phyloP scores from a whole-genome alignment of 2,329 filamentous ascomycete species.

The Colletotrichum truncatum region DNA sequence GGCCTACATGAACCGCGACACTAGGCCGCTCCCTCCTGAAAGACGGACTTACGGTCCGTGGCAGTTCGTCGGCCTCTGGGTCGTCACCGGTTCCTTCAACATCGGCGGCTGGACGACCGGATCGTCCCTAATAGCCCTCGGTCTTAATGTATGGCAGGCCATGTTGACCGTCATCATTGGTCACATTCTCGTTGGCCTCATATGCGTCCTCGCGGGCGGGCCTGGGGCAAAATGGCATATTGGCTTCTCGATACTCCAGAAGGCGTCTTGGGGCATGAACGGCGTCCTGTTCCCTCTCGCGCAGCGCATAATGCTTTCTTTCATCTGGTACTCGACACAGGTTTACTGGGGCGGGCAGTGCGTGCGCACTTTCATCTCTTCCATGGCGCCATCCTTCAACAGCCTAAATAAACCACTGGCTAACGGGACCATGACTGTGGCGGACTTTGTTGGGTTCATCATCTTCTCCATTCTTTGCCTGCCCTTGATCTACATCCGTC shows the following conservation, averaged over 20 bases:
- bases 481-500: slow-evolving; percentile 37
- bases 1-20: slow-evolving; percentile 40
- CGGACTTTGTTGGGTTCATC: slow-evolving; percentile 35
- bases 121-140: slow-evolving; percentile 38
- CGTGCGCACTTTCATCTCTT: slow-evolving; percentile 33
- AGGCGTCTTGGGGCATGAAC: slow-evolving; percentile 37
- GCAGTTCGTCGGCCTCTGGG: slow-evolving; percentile 43
- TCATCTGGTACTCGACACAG: slow-evolving; percentile 38
- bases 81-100: slow-evolving; percentile 44
- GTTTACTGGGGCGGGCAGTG: slow-evolving; percentile 38
- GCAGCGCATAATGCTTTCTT: slow-evolving; percentile 35
- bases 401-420: slow-evolving; percentile 28
- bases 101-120: slow-evolving; percentile 44
- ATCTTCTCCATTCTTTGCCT: slow-evolving; percentile 36
- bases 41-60: slow-evolving; percentile 42
- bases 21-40: slow-evolving; percentile 38
- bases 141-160: slow-evolving; percentile 39
- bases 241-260: slow-evolving; percentile 38
- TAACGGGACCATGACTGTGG: slow-evolving; percentile 31
- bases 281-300: slow-evolving; percentile 38
- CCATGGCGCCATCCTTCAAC: slow-evolving; percentile 34
- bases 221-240: slow-evolving; percentile 40
- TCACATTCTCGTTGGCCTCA: slow-evolving; percentile 34
- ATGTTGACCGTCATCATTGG: slow-evolving; percentile 38
- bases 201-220: slow-evolving; percentile 37